Conservation (phyloP, 2,329 filamentous ascomycete genomes). For the Zymoseptoria ardabiliae region DNA sequence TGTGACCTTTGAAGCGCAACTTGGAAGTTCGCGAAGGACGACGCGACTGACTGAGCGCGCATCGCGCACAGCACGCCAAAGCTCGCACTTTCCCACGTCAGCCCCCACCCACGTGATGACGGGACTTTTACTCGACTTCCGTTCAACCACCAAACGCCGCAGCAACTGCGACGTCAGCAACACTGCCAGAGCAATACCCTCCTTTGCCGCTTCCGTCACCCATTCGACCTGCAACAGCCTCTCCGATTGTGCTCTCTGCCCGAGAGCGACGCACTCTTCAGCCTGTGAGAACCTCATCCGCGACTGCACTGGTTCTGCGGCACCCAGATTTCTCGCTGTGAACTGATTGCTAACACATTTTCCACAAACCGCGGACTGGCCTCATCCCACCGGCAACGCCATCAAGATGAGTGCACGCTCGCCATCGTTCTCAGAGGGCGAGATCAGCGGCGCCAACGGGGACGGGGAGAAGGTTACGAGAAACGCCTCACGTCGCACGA, state of each 20-base stretch:
- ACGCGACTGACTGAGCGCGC: not conserved
- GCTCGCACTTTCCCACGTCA: not conserved
- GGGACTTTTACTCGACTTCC: not conserved
- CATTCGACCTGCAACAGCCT: not conserved
- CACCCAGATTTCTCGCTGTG: constrained; percentile 7
- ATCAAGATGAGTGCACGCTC: constrained; percentile 36
- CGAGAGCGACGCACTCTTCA: constrained; percentile 5
- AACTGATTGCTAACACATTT: constrained; percentile 23
- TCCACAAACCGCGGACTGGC: constrained; percentile 18
- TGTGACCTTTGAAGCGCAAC: not conserved
- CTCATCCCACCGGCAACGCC: constrained; percentile 6
- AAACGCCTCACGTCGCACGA: constrained; percentile 60
- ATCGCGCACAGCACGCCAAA: not conserved
- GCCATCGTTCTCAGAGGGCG: constrained; percentile 79
- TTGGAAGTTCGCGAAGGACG: not conserved
- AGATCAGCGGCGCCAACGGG: constrained; percentile 62
- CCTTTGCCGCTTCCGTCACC: not conserved
- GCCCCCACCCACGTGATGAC: not conserved
- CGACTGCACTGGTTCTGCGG: constrained; percentile 18
- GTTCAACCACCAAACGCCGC: not conserved
- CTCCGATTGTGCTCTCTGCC: not conserved
- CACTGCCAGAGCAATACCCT: not conserved
- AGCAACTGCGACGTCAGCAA: not conserved
- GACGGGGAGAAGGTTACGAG: constrained; percentile 73
- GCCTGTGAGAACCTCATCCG: constrained; percentile 26